phyloP scores from a whole-genome alignment of 106 monocot species.

The Hemerocallis citrina region DNA sequence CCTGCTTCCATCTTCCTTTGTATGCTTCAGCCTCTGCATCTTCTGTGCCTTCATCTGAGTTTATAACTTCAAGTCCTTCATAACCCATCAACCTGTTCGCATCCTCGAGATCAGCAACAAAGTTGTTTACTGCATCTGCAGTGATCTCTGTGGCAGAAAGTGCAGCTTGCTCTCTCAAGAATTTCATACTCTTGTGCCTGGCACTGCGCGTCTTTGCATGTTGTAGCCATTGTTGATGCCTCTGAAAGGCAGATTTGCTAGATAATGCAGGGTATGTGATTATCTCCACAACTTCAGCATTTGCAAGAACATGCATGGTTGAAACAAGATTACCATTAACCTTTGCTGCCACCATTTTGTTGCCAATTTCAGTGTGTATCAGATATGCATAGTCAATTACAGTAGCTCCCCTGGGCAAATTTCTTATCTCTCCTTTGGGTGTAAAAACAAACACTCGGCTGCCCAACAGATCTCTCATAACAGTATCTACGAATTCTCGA shows the following conservation, averaged over 20 bases:
- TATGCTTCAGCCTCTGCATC: too few species aligned
- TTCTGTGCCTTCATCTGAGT: too few species aligned
- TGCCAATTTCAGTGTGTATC: constrained; percentile 93
- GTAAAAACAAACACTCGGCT: constrained; percentile 98
- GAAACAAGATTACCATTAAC: constrained; percentile 95
- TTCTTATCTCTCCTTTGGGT: constrained; percentile 99
- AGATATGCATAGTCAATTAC: constrained; percentile 96
- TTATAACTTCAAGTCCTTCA: too few species aligned
- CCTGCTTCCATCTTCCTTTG: too few species aligned
- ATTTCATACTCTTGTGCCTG: constrained; percentile 95
- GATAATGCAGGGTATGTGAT: constrained; percentile 73
- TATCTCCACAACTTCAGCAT: constrained; percentile 99
- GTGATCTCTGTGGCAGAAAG: constrained; percentile 82
- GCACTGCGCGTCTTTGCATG: constrained; percentile 98
- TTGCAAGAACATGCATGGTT: constrained; percentile 77
- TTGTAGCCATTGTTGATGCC: constrained; percentile 81
- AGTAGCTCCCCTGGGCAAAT: constrained; percentile 87
- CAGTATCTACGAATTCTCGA: constrained; percentile 95
- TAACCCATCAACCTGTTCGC: too few species aligned
- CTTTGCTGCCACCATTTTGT: constrained; percentile 98
- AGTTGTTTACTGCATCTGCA: constrained; percentile 77
- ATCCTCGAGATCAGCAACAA: constrained; percentile 82
- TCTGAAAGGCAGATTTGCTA: constrained; percentile 77
- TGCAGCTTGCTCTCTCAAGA: constrained; percentile 89
- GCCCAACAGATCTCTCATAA: constrained; percentile 76